These are phyloP conservation scores for Flaveria trinervia DNA, from an alignment of 129 eudicot species.

Conservation along the genomic window DNA sequence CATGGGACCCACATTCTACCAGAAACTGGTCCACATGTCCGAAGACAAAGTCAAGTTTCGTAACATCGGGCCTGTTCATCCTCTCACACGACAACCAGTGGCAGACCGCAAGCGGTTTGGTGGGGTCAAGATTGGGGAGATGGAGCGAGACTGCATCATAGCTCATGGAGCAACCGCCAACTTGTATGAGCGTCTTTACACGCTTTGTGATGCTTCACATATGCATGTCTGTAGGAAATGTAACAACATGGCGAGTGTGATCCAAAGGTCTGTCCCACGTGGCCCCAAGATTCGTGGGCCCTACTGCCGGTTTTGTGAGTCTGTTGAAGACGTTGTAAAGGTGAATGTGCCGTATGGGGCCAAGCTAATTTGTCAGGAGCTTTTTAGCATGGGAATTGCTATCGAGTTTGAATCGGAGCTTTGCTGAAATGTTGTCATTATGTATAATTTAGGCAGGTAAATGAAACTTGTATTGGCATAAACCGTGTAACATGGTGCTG, in stretches of 20 bases:
- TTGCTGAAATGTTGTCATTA: constrained; percentile 38
- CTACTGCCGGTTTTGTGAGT: constrained; percentile 77
- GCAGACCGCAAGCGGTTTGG: constrained; percentile 95
- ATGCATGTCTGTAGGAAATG: constrained; percentile 85
- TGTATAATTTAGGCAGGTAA: constrained; percentile 2
- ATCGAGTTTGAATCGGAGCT: constrained; percentile 69
- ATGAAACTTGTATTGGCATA: neutral
- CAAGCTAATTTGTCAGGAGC: constrained; percentile 83
- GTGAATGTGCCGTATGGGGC: constrained; percentile 91
- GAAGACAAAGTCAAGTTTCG: constrained; percentile 95
- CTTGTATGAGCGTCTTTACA: constrained; percentile 80
- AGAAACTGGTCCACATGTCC: constrained; percentile 83
- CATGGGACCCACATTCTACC: constrained; percentile 94
- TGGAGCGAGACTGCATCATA: constrained; percentile 89
- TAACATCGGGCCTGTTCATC: constrained; percentile 82
- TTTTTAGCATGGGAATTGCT: constrained; percentile 86
- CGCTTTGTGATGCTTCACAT: constrained; percentile 78
- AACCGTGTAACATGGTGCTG: neutral
- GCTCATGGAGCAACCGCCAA: constrained; percentile 85
- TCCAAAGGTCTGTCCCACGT: constrained; percentile 62
- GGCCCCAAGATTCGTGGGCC: constrained; percentile 94
- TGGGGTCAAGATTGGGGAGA: constrained; percentile 85
- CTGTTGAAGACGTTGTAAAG: constrained; percentile 72
- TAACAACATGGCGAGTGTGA: constrained; percentile 70
- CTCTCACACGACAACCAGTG: constrained; percentile 92